Evolutionary conservation across 2,329 filamentous ascomycete genomes (phyloP).

Genomic region (Neodidymelliopsis sp.): DNA sequence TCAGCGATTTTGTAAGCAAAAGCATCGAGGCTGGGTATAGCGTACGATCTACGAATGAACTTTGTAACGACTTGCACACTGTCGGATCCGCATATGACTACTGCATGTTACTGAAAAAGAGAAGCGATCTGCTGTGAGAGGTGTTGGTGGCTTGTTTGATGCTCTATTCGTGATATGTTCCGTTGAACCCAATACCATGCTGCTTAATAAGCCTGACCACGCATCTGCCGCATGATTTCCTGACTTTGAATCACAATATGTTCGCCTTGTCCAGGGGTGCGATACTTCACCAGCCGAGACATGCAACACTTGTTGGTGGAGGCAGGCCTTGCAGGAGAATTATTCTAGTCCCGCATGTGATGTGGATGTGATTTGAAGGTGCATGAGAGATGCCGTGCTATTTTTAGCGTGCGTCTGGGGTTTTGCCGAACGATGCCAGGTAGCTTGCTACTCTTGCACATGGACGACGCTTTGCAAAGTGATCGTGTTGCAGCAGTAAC

Average conservation of each 20-base stretch:
- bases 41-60: conserved; percentile 8
- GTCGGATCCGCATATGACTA: too few relatives aligned
- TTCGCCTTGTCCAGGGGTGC: neutral
- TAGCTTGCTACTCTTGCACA: neutral
- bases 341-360: conserved; percentile 15
- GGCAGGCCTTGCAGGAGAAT: conserved; percentile 9
- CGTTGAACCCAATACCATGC: too few relatives aligned
- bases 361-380: conserved; percentile 16
- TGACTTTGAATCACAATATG: too few relatives aligned
- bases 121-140: too few relatives aligned
- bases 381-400: conserved; percentile 16
- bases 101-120: too few relatives aligned
- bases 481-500: neutral
- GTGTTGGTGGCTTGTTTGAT: too few relatives aligned
- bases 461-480: neutral
- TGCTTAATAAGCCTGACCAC: too few relatives aligned
- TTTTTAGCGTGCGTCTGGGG: conserved; percentile 14
- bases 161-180: too few relatives aligned
- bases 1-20: conserved; percentile 5
- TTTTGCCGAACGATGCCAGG: conserved; percentile 1
- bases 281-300: neutral
- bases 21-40: conserved; percentile 10
- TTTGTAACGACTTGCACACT: neutral
- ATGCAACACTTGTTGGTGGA: neutral
- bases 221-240: too few relatives aligned